Conservation (phyloP, 2,329 filamentous ascomycete species). For the Rosellinia necatrix region DNA sequence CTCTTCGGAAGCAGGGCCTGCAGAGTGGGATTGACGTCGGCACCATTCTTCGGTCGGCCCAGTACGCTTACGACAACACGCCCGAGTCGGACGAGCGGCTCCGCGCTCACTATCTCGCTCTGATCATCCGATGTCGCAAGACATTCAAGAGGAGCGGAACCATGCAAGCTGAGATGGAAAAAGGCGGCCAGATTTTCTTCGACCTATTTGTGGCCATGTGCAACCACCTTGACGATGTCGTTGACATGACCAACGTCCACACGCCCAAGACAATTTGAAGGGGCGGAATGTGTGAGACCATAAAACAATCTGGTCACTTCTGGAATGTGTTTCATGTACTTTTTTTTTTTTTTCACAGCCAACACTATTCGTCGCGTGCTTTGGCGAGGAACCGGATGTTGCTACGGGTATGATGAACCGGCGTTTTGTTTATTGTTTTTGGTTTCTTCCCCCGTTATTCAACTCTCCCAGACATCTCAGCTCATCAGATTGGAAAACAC, state of each 20-base stretch:
- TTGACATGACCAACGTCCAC: conserved; percentile 76
- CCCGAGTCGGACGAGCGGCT: conserved; percentile 90
- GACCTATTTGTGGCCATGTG: conserved; percentile 98
- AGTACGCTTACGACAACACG: conserved; percentile 95
- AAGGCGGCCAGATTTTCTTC: conserved; percentile 93
- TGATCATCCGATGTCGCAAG: conserved; percentile 96
- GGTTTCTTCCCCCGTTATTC: conserved; percentile 48
- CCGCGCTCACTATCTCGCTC: conserved; percentile 94
- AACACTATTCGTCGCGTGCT: too few relatives aligned
- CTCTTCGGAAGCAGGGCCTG: conserved; percentile 92
- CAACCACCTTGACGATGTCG: conserved; percentile 96
- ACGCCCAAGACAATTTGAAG: conserved; percentile 62
- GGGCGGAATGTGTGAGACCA: conserved; percentile 21
- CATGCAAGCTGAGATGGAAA: conserved; percentile 98
- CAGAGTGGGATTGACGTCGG: conserved; percentile 90
- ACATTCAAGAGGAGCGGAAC: conserved; percentile 98
- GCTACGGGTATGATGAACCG: conserved; percentile 33
- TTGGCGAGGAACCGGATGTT: conserved; percentile 34
- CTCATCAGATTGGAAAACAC: conserved; percentile 58
- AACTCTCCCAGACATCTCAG: conserved; percentile 39
- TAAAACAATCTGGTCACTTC: conserved; percentile 17
- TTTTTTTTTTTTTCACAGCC: too few relatives aligned
- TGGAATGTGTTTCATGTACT: conserved; percentile 33
- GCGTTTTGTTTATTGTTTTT: conserved; percentile 41
- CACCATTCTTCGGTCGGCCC: conserved; percentile 88